Conservation (phyloP, 345 rosid species). For the Physaria fendleri region DNA sequence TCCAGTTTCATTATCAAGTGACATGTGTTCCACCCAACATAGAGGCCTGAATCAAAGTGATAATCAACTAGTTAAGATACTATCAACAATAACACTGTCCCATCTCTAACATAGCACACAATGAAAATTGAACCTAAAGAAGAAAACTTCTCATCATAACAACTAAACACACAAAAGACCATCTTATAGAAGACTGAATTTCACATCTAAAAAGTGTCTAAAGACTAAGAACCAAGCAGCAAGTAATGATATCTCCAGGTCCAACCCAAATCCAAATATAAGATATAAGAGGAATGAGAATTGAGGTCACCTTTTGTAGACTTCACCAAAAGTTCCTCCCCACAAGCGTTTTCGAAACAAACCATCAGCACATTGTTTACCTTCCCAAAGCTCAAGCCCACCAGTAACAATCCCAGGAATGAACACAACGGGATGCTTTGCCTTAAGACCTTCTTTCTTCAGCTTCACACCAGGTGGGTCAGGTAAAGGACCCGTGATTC, state of each 20-base stretch:
- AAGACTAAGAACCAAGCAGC: neutral
- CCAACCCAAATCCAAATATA: neutral
- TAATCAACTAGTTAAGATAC: neutral
- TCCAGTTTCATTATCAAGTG: constrained; percentile 92
- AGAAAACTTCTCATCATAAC: neutral
- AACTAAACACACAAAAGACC: neutral
- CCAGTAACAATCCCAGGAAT: constrained; percentile 95
- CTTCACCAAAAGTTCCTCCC: constrained; percentile 99
- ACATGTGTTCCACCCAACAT: constrained; percentile 97
- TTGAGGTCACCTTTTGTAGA: constrained; percentile 64
- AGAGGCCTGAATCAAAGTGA: constrained; percentile 51
- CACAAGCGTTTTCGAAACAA: constrained; percentile 88
- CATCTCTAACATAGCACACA: neutral
- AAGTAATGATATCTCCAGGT: constrained; percentile 10
- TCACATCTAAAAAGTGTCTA: neutral
- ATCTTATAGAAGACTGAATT: neutral
- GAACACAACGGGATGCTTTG: constrained; percentile 83
- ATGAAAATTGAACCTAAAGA: neutral
- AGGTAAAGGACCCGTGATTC: constrained; percentile 86
- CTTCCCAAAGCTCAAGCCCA: constrained; percentile 97
- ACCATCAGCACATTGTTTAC: constrained; percentile 80
- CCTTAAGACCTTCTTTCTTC: constrained; percentile 72
- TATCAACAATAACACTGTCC: neutral
- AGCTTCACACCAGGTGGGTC: constrained; percentile 90
- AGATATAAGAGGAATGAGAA: neutral